A percentile compares a stretch with the other conserved stretches of the same genome.
Evolutionary conservation across 2,329 filamentous ascomycete species (phyloP).

Genomic region (Fragosphaeria purpurea): DNA sequence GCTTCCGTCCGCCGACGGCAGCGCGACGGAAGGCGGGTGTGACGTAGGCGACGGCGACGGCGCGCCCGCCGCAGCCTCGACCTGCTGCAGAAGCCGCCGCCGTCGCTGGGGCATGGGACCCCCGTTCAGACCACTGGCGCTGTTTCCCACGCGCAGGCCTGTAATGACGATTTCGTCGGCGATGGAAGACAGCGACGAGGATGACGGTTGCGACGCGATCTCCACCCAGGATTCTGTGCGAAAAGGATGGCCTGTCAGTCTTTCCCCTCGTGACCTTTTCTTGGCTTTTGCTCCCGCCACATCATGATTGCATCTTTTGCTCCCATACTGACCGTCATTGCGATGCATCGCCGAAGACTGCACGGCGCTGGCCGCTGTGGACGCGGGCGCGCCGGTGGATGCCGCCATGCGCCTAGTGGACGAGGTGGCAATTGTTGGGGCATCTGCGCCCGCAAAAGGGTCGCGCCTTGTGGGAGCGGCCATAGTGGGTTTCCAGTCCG

Average conservation of each 20-base stretch:
- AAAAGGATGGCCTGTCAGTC: constrained; percentile 13
- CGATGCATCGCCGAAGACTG: constrained; percentile 15
- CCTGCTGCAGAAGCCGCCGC: constrained; percentile 33
- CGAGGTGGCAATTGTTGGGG: not conserved
- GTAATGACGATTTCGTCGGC: constrained; percentile 86
- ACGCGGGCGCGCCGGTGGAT: not conserved
- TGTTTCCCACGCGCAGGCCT: constrained; percentile 64
- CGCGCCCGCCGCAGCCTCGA: constrained; percentile 8
- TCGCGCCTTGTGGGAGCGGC: constrained; percentile 3
- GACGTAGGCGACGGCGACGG: not conserved
- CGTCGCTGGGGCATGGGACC: constrained; percentile 53
- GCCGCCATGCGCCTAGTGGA: constrained; percentile 5
- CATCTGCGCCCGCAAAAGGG: constrained; percentile 6
- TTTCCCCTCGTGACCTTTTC: not conserved
- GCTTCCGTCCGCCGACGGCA: constrained; percentile 39
- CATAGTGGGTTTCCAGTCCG: constrained; percentile 4
- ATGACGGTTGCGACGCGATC: constrained; percentile 83
- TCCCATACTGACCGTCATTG: constrained; percentile 23
- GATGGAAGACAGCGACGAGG: constrained; percentile 79
- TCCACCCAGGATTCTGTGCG: constrained; percentile 88
- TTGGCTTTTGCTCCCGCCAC: too few relatives aligned
- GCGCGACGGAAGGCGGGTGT: constrained; percentile 16
- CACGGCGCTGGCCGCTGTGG: constrained; percentile 6
- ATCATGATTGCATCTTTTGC: too few relatives aligned
- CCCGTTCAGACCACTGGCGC: constrained; percentile 31